Conservation (phyloP, 352 stramenopile genomes). For the Globisporangium iwayamae region DNA sequence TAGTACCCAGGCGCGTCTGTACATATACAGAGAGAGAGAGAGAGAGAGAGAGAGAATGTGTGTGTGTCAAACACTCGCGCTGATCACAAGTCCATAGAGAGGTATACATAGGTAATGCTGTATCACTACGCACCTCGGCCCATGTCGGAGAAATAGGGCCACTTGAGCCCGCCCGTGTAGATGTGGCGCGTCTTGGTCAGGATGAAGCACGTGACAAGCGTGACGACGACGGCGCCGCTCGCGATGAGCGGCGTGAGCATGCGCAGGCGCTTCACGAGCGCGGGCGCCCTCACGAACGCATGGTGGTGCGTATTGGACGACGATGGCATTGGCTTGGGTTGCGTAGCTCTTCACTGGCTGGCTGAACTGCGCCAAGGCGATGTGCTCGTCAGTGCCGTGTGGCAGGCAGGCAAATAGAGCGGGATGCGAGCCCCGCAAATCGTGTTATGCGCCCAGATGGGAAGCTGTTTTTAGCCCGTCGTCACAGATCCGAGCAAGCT, state of each 20-base stretch:
- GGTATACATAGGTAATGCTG: neutral
- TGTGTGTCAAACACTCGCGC: no score
- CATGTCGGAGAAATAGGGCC: conserved; percentile 72
- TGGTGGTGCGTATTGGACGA: no score
- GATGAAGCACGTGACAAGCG: conserved; percentile 48
- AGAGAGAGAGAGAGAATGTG: neutral
- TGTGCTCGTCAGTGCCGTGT: no score
- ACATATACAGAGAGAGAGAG: neutral
- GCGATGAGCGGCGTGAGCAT: conserved; percentile 32
- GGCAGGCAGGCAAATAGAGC: no score
- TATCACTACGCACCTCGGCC: conserved; percentile 28
- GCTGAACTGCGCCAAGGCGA: no score
- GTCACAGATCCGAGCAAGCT: no score
- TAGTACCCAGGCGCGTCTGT: conserved; percentile 57
- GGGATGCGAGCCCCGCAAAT: no score
- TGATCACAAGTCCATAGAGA: neutral
- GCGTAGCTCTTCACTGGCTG: no score
- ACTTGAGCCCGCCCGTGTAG: conserved; percentile 53
- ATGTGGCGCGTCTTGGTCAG: conserved; percentile 45
- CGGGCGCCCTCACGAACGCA: neutral
- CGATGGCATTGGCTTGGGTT: no score
- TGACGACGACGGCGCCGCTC: conserved; percentile 33
- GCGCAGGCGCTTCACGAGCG: conserved; percentile 3
- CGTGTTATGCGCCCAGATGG: no score
- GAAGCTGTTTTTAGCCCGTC: no score